phyloP scores from a whole-genome alignment of 805 yeast species.

The Scheffersomyces amazonensis region DNA sequence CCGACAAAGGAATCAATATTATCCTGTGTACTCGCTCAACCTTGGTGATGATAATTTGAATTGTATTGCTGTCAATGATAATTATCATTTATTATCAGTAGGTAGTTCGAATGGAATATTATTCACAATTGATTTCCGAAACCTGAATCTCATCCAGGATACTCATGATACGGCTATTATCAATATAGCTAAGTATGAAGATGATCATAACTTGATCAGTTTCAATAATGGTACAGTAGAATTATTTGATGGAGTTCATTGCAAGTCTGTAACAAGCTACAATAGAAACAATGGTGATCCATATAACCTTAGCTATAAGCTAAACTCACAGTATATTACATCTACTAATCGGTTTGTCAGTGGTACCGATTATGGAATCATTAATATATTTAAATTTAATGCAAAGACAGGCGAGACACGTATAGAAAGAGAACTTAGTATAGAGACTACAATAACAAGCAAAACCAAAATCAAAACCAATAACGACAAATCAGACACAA shows the following conservation, averaged over 20 bases:
- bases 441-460: too few species aligned
- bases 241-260: constrained; percentile 2
- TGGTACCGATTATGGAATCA: constrained; percentile 17
- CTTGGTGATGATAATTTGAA: constrained; percentile 24
- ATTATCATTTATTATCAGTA: constrained; percentile 7
- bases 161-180: constrained; percentile 6
- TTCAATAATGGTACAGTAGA: constrained; percentile 9
- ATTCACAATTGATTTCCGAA: constrained; percentile 21
- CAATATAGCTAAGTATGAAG: neutral
- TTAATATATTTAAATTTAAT: constrained; percentile 12
- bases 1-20: constrained; percentile 5
- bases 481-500: neutral
- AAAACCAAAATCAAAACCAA: neutral
- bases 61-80: constrained; percentile 10
- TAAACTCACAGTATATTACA: neutral
- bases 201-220: constrained; percentile 4
- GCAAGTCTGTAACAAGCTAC: too few species aligned
- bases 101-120: constrained; percentile 21
- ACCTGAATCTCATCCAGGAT: constrained; percentile 9
- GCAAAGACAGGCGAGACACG: neutral
- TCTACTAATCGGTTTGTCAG: constrained; percentile 8
- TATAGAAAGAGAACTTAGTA: neutral
- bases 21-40: constrained; percentile 12
- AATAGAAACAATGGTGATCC: too few species aligned
- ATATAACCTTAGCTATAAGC: too few species aligned